Percentiles rank a stretch among this genome's conserved stretches.
phyloP scores from a whole-genome alignment of 2,329 filamentous ascomycete genomes.

The Verticillium klebahnii region DNA sequence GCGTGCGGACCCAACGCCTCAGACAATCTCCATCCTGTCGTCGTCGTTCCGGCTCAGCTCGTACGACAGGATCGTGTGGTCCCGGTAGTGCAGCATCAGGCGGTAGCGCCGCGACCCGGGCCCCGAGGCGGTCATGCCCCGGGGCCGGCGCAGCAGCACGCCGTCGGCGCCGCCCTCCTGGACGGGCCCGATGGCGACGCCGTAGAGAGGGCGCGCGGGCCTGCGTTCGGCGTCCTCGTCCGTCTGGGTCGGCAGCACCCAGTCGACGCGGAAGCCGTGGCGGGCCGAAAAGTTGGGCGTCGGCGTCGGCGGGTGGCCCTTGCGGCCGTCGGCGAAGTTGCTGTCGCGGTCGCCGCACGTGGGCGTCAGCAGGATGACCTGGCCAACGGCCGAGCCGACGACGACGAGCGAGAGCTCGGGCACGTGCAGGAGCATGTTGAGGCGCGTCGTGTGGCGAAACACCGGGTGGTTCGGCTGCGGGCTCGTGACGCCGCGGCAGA shows the following conservation, averaged over 20 bases:
- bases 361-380: slow-evolving; percentile 60
- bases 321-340: neutral
- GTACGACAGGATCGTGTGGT: slow-evolving; percentile 67
- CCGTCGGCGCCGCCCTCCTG: slow-evolving; percentile 35
- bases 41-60: slow-evolving; percentile 48
- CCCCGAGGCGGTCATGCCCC: slow-evolving; percentile 11
- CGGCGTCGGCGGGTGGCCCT: slow-evolving; percentile 5
- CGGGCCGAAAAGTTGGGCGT: slow-evolving; percentile 19
- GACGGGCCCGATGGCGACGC: slow-evolving; percentile 63
- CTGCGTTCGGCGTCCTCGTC: slow-evolving; percentile 41
- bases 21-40: slow-evolving; percentile 12
- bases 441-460: slow-evolving; percentile 18
- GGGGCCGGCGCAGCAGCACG: slow-evolving; percentile 14
- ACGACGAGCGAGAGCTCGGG: slow-evolving; percentile 68
- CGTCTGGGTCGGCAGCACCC: slow-evolving; percentile 39
- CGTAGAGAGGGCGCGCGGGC: slow-evolving; percentile 52
- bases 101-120: slow-evolving; percentile 50
- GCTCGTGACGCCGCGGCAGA: slow-evolving; percentile 25
- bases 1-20: neutral
- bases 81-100: slow-evolving; percentile 66
- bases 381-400: slow-evolving; percentile 61
- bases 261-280: slow-evolving; percentile 49
- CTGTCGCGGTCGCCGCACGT: slow-evolving; percentile 22
- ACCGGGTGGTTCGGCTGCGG: slow-evolving; percentile 14
- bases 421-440: slow-evolving; percentile 61